These are phyloP conservation scores for Blastomyces emzantsi DNA, from an alignment of 2,329 filamentous ascomycete genomes.

Conservation along the genomic window DNA sequence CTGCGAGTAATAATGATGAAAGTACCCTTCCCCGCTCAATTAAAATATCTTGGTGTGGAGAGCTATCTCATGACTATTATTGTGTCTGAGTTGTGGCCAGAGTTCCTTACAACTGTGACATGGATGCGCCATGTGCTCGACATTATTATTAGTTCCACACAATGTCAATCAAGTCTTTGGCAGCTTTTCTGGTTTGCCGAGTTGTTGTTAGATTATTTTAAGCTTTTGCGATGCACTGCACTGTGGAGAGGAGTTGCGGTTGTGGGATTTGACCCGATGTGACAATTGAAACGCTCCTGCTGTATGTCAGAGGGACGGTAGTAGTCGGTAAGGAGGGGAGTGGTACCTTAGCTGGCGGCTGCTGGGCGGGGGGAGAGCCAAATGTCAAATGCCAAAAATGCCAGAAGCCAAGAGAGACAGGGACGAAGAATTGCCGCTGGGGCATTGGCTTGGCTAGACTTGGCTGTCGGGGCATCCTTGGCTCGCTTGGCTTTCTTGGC, in stretches of 20 bases:
- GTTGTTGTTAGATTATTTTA: not conserved
- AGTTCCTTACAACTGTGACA: not conserved
- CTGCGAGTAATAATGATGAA: not conserved
- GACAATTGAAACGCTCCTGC: not conserved
- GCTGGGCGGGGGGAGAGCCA: not conserved
- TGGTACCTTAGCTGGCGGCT: not conserved
- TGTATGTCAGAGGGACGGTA: not conserved
- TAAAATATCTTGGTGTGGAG: not conserved
- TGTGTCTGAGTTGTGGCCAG: not conserved
- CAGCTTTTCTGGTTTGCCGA: too few species aligned
- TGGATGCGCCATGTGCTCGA: not conserved
- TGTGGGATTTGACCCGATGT: not conserved
- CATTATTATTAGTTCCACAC: not conserved
- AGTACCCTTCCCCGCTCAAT: not conserved
- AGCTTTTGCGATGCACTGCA: too few species aligned
- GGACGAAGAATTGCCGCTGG: not conserved
- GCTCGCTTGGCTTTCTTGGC: slow-evolving; percentile 10
- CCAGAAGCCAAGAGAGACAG: not conserved
- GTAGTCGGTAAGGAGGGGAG: not conserved
- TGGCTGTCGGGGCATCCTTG: slow-evolving; percentile 14
- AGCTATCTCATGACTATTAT: not conserved
- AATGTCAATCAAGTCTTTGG: not conserved
- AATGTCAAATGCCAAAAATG: not conserved
- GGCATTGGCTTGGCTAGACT: slow-evolving; percentile 10
- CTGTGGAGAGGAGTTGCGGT: not conserved